Conservation (phyloP, 805 yeast species). For the Cyberlindnera xishuangbannaensis region DNA sequence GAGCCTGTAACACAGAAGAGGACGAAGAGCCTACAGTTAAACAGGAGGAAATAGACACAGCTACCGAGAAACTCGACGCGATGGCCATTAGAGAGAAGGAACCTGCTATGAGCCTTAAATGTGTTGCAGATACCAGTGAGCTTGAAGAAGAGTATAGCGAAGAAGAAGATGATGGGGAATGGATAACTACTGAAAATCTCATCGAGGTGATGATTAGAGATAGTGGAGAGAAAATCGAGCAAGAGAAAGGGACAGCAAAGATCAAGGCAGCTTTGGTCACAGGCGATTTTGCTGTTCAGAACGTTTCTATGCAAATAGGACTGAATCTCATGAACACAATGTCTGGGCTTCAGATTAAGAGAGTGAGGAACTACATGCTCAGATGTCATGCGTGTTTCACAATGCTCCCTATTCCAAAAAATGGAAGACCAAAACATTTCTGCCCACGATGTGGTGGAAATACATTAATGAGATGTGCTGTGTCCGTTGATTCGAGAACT, state of each 20-base stretch:
- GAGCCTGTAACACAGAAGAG: conserved; percentile 2
- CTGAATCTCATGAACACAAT: conserved; percentile 76
- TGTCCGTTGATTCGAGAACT: conserved; percentile 68
- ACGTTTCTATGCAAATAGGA: conserved; percentile 88
- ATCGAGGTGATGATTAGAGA: conserved; percentile 65
- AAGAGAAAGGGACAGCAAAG: conserved; percentile 27
- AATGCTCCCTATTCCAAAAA: conserved; percentile 70
- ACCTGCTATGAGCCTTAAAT: conserved; percentile 2
- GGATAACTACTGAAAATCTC: conserved; percentile 91
- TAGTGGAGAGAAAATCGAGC: conserved; percentile 51
- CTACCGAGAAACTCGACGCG: conserved; percentile 5
- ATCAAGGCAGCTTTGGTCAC: conserved; percentile 82
- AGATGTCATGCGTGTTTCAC: conserved; percentile 97
- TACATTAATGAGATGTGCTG: conserved; percentile 85
- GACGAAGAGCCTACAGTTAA: conserved; percentile 4
- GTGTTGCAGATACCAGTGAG: conserved; percentile 4
- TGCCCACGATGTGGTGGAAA: conserved; percentile 96
- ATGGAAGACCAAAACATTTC: conserved; percentile 76
- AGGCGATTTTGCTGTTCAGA: conserved; percentile 97
- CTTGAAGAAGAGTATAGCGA: conserved; percentile 37
- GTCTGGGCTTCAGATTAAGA: conserved; percentile 79
- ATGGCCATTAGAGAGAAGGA: conserved; percentile 2
- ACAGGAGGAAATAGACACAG: conserved; percentile 9
- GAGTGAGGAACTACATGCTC: conserved; percentile 87
- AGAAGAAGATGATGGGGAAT: conserved; percentile 74